Percentiles rank a stretch among this genome's conserved stretches.
Conservation (phyloP, 225 moss, liverwort and hornwort species). For the Pseudoscleropodium purum region DNA sequence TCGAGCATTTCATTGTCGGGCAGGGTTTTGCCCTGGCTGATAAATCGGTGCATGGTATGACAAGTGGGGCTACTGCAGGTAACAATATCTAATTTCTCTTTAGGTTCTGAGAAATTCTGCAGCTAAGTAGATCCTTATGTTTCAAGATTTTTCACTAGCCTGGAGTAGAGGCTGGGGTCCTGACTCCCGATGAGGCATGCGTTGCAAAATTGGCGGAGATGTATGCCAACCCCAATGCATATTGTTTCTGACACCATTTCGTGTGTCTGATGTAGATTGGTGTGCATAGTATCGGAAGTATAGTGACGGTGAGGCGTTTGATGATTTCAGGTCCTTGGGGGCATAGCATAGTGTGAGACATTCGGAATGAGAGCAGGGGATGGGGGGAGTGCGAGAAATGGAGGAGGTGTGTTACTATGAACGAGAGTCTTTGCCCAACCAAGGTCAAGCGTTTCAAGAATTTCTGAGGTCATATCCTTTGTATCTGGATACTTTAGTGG, state of each 20-base stretch:
- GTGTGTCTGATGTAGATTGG: neutral
- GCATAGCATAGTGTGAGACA: neutral
- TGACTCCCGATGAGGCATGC: neutral
- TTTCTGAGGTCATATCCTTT: slow-evolving; percentile 34
- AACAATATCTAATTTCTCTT: neutral
- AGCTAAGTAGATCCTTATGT: neutral
- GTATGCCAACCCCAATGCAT: neutral
- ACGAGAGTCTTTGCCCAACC: slow-evolving; percentile 21
- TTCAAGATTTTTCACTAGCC: neutral
- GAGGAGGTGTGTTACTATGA: slow-evolving; percentile 9
- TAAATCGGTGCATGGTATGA: neutral
- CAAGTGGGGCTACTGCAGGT: neutral
- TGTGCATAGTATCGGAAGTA: neutral
- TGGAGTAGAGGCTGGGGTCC: neutral
- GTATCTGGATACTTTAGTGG: slow-evolving; percentile 29
- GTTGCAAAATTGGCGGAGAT: neutral
- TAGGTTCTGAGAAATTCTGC: neutral
- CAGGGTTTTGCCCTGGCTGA: neutral
- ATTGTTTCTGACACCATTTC: neutral
- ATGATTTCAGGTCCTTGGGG: neutral
- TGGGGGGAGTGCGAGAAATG: slow-evolving; percentile 15
- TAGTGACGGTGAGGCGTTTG: neutral
- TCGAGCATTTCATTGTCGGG: neutral
- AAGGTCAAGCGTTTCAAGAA: slow-evolving; percentile 36
- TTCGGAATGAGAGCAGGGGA: slow-evolving; percentile 2